phyloP scores from a whole-genome alignment of 2,329 filamentous ascomycete genomes.

The Colletotrichum destructivum region DNA sequence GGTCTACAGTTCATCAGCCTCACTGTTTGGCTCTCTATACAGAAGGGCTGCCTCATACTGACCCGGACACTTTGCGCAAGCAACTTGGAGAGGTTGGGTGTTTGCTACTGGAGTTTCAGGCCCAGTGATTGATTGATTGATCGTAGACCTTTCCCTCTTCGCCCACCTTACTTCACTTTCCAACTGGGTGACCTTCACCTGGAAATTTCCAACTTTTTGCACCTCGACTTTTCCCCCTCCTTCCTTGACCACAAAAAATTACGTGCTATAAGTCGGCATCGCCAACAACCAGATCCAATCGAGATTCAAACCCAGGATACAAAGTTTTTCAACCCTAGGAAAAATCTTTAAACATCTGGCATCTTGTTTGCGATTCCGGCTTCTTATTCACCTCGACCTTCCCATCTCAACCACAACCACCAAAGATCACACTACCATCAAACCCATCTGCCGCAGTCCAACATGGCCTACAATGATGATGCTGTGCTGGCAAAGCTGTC shows the following conservation, averaged over 20 bases:
- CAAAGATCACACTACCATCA: background rate
- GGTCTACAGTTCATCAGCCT: constrained; percentile 17
- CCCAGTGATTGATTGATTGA: constrained; percentile 36
- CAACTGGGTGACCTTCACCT: constrained; percentile 13
- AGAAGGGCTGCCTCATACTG: constrained; percentile 29
- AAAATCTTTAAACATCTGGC: background rate
- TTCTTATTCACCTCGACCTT: background rate
- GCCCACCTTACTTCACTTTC: constrained; percentile 6
- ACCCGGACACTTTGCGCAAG: constrained; percentile 30
- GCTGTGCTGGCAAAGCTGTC: constrained; percentile 95
- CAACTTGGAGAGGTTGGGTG: constrained; percentile 26
- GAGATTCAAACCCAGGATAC: background rate
- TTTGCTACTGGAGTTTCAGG: constrained; percentile 34
- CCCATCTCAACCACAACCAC: constrained; percentile 4
- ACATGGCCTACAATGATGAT: constrained; percentile 96
- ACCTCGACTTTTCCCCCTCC: background rate
- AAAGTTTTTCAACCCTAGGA: constrained; percentile 1
- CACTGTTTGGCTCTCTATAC: constrained; percentile 8
- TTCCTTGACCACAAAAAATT: background rate
- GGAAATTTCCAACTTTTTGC: constrained; percentile 6
- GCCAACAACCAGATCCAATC: background rate
- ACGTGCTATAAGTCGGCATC: constrained; percentile 27
- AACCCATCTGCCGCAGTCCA: background rate
- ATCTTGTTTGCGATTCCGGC: constrained; percentile 14
- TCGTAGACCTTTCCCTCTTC: constrained; percentile 29